Evolutionary conservation across 257 asterid species (phyloP).

Genomic region (Lycium barbarum): DNA sequence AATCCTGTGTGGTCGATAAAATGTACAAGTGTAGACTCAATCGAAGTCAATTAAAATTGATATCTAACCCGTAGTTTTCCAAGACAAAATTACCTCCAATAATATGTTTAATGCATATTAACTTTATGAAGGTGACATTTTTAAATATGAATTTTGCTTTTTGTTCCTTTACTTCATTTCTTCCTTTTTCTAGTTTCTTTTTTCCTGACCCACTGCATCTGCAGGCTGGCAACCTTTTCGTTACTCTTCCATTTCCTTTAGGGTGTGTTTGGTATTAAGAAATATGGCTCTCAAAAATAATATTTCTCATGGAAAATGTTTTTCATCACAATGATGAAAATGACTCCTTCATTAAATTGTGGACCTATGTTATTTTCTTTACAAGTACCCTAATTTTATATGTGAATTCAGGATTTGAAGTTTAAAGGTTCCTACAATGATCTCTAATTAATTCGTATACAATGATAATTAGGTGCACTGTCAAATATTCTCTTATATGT

Average conservation of each 20-base stretch:
- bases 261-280: too few species aligned
- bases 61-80: background rate
- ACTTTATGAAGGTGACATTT: background rate
- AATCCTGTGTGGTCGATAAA: background rate
- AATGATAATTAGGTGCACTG: too few species aligned
- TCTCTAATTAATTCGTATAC: too few species aligned
- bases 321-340: too few species aligned
- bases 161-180: background rate
- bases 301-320: too few species aligned
- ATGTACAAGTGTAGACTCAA: background rate
- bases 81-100: background rate
- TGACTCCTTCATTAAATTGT: too few species aligned
- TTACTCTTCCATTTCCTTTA: background rate
- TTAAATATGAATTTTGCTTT: background rate
- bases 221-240: background rate
- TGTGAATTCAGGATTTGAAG: too few species aligned
- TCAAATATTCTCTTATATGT: too few species aligned
- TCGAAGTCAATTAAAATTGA: background rate
- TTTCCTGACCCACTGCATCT: background rate
- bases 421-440: too few species aligned
- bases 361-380: too few species aligned
- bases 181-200: background rate
- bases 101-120: background rate
- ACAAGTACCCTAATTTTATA: too few species aligned
- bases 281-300: too few species aligned